Conservation (phyloP, 805 yeast genomes). For the Cyberlindnera bimundalis region DNA sequence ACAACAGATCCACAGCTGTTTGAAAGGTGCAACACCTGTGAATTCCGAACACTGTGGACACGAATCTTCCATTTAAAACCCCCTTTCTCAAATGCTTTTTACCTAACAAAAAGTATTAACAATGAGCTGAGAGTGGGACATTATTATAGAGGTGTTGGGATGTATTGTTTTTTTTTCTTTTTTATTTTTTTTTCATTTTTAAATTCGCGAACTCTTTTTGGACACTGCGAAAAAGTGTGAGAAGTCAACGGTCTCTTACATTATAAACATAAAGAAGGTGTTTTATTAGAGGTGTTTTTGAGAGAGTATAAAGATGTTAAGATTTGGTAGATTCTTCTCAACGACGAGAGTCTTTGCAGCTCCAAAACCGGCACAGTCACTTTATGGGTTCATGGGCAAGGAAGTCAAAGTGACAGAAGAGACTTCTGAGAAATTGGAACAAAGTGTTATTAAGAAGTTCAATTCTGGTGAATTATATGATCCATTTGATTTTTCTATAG, state of each 20-base stretch:
- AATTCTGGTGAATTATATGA: slow-evolving; percentile 58
- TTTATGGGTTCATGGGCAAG: not conserved
- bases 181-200: not conserved
- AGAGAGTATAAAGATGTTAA: no score
- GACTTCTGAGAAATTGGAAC: slow-evolving; percentile 5
- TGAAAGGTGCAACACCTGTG: slow-evolving; percentile 8
- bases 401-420: not conserved
- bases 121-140: not conserved
- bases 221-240: no score
- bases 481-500: slow-evolving; percentile 75
- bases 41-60: slow-evolving; percentile 17
- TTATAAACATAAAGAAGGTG: no score
- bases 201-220: no score
- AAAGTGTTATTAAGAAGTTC: slow-evolving; percentile 43
- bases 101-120: no score
- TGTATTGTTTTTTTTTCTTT: not conserved
- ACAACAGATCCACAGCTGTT: slow-evolving; percentile 52
- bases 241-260: no score
- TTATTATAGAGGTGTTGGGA: not conserved
- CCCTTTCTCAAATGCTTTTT: no score
- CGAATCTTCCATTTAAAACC: no score
- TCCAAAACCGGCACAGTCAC: not conserved
- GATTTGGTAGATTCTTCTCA: slow-evolving; percentile 1
- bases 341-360: not conserved
- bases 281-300: no score